Evolutionary conservation across 148 eudicot genomes (phyloP).

Genomic region (Linanthus parryae): DNA sequence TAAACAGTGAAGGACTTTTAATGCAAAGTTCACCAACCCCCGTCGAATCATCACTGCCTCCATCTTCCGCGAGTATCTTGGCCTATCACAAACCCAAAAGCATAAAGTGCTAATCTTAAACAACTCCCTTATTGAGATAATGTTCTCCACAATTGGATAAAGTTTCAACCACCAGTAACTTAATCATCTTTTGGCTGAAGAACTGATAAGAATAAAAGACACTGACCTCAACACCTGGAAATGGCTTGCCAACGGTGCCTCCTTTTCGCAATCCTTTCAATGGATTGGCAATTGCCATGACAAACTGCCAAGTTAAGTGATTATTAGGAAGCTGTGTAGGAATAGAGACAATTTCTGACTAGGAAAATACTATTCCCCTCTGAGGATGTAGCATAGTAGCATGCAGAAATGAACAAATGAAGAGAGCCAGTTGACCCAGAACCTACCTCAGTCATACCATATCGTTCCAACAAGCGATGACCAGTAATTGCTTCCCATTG

Average conservation of each 20-base stretch:
- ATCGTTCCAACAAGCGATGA: conserved; percentile 86
- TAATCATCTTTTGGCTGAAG: too few species aligned
- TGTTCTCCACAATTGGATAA: too few species aligned
- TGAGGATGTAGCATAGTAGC: not conserved
- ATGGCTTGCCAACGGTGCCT: conserved; percentile 96
- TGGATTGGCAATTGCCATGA: conserved; percentile 94
- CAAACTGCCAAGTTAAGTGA: conserved; percentile 50
- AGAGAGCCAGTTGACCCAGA: conserved; percentile 4
- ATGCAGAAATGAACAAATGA: conserved; percentile 2
- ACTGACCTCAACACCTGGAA: conserved; percentile 92
- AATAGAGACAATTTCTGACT: not conserved
- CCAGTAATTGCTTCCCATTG: conserved; percentile 93
- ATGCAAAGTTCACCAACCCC: conserved; percentile 91
- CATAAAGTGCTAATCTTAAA: not conserved
- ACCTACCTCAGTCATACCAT: conserved; percentile 98
- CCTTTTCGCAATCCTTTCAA: conserved; percentile 75
- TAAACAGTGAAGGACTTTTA: conserved; percentile 86
- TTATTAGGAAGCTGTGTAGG: conserved; percentile 11
- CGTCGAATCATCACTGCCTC: conserved; percentile 30
- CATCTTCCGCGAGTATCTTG: conserved; percentile 72
- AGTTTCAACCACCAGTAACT: too few species aligned
- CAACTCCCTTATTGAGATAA: not conserved
- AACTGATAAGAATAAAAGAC: conserved; percentile 4
- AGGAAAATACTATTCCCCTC: not conserved
- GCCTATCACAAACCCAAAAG: conserved; percentile 39